Conservation (phyloP, 495 filamentous ascomycete species). For the Xylaria telfairii region DNA sequence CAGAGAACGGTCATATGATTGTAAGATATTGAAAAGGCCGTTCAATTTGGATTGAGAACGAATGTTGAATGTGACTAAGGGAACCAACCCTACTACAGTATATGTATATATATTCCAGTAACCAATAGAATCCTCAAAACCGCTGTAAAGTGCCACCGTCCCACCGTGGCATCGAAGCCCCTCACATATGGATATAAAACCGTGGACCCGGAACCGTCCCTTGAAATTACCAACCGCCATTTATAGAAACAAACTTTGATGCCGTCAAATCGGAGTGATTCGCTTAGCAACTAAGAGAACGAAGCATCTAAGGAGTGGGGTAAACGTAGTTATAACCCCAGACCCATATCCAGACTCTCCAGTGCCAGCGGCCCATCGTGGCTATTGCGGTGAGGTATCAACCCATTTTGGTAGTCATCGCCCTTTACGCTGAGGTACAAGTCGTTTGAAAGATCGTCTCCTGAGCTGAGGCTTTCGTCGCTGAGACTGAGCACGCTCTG, state of each 20-base stretch:
- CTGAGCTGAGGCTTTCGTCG: slow-evolving; percentile 73
- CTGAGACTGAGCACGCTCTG: slow-evolving; percentile 78
- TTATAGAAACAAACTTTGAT: background rate
- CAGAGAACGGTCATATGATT: background rate
- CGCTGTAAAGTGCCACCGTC: background rate
- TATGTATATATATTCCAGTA: background rate
- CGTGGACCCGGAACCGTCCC: background rate
- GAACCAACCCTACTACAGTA: background rate
- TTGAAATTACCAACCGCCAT: slow-evolving; percentile 7
- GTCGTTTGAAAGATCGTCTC: slow-evolving; percentile 51
- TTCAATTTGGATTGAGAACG: background rate
- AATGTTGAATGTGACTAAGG: background rate
- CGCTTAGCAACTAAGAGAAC: background rate
- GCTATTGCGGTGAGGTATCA: slow-evolving; percentile 37
- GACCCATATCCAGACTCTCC: slow-evolving; percentile 51
- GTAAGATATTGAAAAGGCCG: background rate
- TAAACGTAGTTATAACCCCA: slow-evolving; percentile 40
- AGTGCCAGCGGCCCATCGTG: slow-evolving; percentile 46
- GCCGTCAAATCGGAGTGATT: background rate
- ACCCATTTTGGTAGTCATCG: slow-evolving; percentile 40
- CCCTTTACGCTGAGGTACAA: slow-evolving; percentile 44
- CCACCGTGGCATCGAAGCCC: background rate
- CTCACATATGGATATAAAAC: slow-evolving; percentile 8
- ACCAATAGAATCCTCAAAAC: slow-evolving; percentile 4
- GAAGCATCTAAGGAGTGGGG: background rate